Evolutionary conservation across 225 moss, liverwort and hornwort species (phyloP).

Genomic region (Sphagnum tenellum): DNA sequence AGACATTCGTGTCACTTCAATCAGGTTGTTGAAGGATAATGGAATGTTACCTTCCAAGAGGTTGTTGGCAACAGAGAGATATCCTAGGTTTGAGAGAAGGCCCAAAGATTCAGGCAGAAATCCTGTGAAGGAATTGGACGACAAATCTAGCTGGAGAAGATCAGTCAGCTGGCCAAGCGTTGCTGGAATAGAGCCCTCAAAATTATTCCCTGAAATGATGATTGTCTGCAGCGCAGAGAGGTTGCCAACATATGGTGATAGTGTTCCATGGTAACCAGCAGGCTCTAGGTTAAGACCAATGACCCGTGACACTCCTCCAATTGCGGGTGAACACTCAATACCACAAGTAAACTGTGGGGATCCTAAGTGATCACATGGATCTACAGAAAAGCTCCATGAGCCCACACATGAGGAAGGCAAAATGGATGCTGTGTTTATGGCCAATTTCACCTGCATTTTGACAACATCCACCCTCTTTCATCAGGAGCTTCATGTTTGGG

Average conservation of each 20-base stretch:
- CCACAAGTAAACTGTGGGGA: slow-evolving; percentile 13
- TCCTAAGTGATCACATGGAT: slow-evolving; percentile 13
- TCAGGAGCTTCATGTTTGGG: neutral
- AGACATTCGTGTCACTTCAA: slow-evolving; percentile 2
- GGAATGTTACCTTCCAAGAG: slow-evolving; percentile 14
- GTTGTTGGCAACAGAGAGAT: slow-evolving; percentile 29
- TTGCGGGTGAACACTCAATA: slow-evolving; percentile 8
- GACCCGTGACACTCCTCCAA: slow-evolving; percentile 3
- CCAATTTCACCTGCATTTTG: slow-evolving; percentile 9
- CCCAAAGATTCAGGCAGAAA: slow-evolving; percentile 7
- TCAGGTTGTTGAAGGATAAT: slow-evolving; percentile 2
- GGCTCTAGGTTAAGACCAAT: slow-evolving; percentile 13
- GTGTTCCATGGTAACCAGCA: slow-evolving; percentile 10
- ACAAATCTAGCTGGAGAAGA: slow-evolving; percentile 28
- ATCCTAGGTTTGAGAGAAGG: slow-evolving; percentile 5
- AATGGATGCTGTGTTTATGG: slow-evolving; percentile 7
- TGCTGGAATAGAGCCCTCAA: slow-evolving; percentile 9
- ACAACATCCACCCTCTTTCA: neutral
- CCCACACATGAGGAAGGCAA: slow-evolving; percentile 11
- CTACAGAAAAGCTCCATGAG: slow-evolving; percentile 16
- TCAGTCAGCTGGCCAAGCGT: neutral
- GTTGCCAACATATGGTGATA: slow-evolving; percentile 9
- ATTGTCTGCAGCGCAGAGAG: slow-evolving; percentile 15
- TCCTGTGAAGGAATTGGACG: slow-evolving; percentile 27
- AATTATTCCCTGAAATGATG: slow-evolving; percentile 21